These are phyloP conservation scores for Thermothelomyces thermophilus DNA, from an alignment of 2,329 filamentous ascomycete species.

Conservation along the genomic window DNA sequence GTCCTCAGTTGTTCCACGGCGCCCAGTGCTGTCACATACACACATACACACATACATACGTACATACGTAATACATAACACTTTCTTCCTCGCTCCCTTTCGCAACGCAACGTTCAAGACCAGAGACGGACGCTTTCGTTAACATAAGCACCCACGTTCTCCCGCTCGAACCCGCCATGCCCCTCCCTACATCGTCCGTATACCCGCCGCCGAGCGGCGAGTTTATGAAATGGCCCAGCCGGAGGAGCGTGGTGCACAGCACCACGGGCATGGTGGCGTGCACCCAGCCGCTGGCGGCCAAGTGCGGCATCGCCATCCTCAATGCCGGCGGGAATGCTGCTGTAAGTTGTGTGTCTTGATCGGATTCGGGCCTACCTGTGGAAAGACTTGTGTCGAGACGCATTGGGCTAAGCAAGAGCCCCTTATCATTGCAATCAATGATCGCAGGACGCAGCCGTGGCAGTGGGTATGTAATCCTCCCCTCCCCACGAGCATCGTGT, in stretches of 20 bases:
- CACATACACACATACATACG: no score
- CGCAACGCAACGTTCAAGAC: no score
- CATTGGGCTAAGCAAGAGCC: no score
- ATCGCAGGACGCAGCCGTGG: constrained; percentile 96
- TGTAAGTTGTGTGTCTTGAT: constrained; percentile 46
- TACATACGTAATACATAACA: no score
- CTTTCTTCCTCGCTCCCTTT: no score
- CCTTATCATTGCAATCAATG: no score
- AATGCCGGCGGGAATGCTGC: constrained; percentile 87
- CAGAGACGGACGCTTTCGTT: no score
- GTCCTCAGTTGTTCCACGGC: no score
- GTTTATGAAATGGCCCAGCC: constrained; percentile 65
- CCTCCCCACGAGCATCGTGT: not conserved
- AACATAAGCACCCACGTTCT: not conserved
- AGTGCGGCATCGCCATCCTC: constrained; percentile 80
- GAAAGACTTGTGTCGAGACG: not conserved
- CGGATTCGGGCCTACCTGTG: not conserved
- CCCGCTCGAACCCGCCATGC: constrained; percentile 33
- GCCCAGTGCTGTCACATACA: no score
- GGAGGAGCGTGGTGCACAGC: constrained; percentile 88
- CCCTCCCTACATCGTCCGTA: constrained; percentile 41
- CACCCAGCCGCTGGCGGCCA: constrained; percentile 81
- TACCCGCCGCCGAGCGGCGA: constrained; percentile 40
- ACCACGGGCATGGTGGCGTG: constrained; percentile 86
- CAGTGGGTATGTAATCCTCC: constrained; percentile 56